Evolutionary conservation across 2,329 filamentous ascomycete species (phyloP).

Genomic region (Thelonectria discophora): DNA sequence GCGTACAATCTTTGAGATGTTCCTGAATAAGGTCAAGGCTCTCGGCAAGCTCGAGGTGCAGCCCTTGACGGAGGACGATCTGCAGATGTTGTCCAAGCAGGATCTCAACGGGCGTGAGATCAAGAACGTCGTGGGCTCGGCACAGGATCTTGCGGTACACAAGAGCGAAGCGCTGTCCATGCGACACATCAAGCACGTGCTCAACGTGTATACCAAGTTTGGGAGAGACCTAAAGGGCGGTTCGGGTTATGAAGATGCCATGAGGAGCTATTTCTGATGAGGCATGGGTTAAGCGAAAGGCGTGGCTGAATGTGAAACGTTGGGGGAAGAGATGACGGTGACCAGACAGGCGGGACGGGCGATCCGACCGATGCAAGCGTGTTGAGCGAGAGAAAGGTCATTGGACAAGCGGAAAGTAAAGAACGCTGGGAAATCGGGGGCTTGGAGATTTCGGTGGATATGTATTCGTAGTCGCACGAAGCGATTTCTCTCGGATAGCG

Average conservation of each 20-base stretch:
- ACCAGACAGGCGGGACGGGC: not conserved
- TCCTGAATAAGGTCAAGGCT: slow-evolving; percentile 75
- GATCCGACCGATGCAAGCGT: slow-evolving; percentile 7
- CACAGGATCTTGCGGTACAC: slow-evolving; percentile 82
- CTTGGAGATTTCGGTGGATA: slow-evolving; percentile 3
- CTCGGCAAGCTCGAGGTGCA: slow-evolving; percentile 69
- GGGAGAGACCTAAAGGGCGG: slow-evolving; percentile 85
- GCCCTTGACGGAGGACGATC: slow-evolving; percentile 71
- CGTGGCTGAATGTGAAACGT: slow-evolving; percentile 7
- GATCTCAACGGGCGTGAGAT: slow-evolving; percentile 75
- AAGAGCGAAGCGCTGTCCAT: slow-evolving; percentile 77
- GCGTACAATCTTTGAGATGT: slow-evolving; percentile 84
- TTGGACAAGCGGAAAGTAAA: not conserved
- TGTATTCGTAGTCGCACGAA: not conserved
- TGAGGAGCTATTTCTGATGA: slow-evolving; percentile 76
- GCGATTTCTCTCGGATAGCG: not conserved
- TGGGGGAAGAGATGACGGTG: not conserved
- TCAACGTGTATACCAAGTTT: slow-evolving; percentile 86
- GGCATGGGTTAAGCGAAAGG: not conserved
- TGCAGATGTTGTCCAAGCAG: slow-evolving; percentile 72
- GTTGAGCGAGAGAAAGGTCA: not conserved
- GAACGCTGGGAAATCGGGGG: not conserved
- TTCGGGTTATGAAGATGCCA: slow-evolving; percentile 81
- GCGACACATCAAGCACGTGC: slow-evolving; percentile 80
- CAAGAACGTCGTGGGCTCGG: slow-evolving; percentile 87